Evolutionary conservation across 345 rosid species (phyloP).

Genomic region (Nasturtium officinale): DNA sequence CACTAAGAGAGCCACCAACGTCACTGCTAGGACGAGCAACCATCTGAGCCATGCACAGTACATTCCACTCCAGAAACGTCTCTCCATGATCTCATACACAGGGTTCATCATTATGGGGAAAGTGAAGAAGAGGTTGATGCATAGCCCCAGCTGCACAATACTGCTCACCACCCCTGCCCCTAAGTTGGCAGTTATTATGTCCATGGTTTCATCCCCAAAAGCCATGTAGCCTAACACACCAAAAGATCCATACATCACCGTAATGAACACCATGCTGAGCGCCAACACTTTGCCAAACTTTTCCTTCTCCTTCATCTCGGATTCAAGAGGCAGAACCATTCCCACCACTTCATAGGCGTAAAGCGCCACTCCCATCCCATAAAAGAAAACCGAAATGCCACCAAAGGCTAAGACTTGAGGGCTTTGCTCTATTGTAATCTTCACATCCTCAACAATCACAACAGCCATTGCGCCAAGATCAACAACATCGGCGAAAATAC

Average conservation of each 20-base stretch:
- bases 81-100: conserved; percentile 77
- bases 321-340: conserved; percentile 78
- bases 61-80: conserved; percentile 60
- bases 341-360: conserved; percentile 81
- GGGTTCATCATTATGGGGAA: conserved; percentile 94
- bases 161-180: conserved; percentile 59
- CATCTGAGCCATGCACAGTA: conserved; percentile 83
- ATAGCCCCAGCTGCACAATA: conserved; percentile 71
- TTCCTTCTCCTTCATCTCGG: conserved; percentile 62
- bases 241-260: conserved; percentile 63
- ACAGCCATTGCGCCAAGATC: conserved; percentile 78
- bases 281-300: conserved; percentile 61
- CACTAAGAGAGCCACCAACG: conserved; percentile 63
- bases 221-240: conserved; percentile 80
- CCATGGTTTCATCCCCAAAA: conserved; percentile 64
- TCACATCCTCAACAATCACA: conserved; percentile 62
- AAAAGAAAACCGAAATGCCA: conserved; percentile 59
- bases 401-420: conserved; percentile 62
- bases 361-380: conserved; percentile 80
- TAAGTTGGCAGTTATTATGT: conserved; percentile 75
- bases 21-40: conserved; percentile 63
- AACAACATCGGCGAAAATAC: conserved; percentile 84
- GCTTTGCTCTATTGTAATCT: conserved; percentile 45
- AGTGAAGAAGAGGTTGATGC: conserved; percentile 78
- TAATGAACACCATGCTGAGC: conserved; percentile 56